phyloP scores from a whole-genome alignment of 805 yeast species.

The Suhomyces xylopsoci region DNA sequence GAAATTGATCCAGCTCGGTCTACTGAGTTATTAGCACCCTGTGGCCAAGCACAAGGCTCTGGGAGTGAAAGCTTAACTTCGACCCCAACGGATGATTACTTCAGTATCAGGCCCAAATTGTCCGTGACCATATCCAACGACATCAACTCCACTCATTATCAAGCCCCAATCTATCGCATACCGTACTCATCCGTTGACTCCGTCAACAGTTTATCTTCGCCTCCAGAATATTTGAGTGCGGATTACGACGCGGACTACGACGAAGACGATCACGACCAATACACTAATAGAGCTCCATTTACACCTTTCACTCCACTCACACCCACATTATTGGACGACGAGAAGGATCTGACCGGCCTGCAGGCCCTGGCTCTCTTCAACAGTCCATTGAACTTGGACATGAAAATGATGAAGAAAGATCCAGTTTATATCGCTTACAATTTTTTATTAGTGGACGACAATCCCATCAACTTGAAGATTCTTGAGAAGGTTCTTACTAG shows the following conservation, averaged over 20 bases:
- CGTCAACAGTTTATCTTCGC: slow-evolving; percentile 3
- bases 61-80: slow-evolving; percentile 3
- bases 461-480: slow-evolving; percentile 38
- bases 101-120: slow-evolving; percentile 10
- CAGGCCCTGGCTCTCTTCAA: slow-evolving; percentile 1
- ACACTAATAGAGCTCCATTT: neutral
- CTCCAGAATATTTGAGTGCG: neutral
- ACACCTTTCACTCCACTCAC: slow-evolving; percentile 10
- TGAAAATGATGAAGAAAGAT: slow-evolving; percentile 6
- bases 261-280: slow-evolving; percentile 2
- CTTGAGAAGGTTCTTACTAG: slow-evolving; percentile 28
- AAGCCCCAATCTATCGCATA: neutral
- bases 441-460: slow-evolving; percentile 41
- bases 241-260: slow-evolving; percentile 4
- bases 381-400: neutral
- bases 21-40: neutral
- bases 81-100: slow-evolving; percentile 10
- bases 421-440: slow-evolving; percentile 13
- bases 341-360: neutral
- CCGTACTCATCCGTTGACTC: neutral
- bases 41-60: neutral
- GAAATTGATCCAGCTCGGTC: neutral
- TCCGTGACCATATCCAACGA: slow-evolving; percentile 6
- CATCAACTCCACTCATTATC: slow-evolving; percentile 1
- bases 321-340: slow-evolving; percentile 2